Evolutionary conservation across 108 stramenopile genomes (phyloP), one percentile per base, ranked within the genome.

Genomic region (Schizochytrium sp.): DNA sequence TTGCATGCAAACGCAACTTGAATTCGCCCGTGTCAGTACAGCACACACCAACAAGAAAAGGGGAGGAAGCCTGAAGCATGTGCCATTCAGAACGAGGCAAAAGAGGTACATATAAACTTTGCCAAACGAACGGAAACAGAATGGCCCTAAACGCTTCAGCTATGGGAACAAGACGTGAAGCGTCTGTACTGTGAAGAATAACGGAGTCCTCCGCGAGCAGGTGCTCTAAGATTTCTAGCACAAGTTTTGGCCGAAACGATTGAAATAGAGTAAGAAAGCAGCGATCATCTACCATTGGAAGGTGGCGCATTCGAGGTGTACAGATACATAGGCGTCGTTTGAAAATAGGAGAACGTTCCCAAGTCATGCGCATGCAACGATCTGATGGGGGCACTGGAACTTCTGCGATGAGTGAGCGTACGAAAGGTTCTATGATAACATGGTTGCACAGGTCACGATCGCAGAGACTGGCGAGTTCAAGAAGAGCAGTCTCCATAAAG

Each of bases 401-500:
- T 40, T 83, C 76, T 10, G 50, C 53, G 1, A 55, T 83, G 76
- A 83, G 76, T 0, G 76, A 83, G 10, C 76, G 76, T 5, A 83
- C 53, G 40, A 83, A 83, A 40, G 76, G 76, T 28, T 83, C 76
- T 10, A 83, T 49, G 53, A 50, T 55, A 38, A 83, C 76, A 8
- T 55, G 53, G 8, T 17, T 5, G 47, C 76, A 55, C 45, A 83
- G 50, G 76, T 83, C 76, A 10, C 50, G 76, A 49, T 83, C 53
- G 76, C 76, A 83, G 15, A 83, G 76, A 40, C 76, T 55, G 5
- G 50, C 47, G 47, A 83, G 76, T n/a, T 83, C 53, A 1, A 55
- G 38, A 2, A 83, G 76, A 28, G 76, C 76, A 28, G 47, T 83
- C 2, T 83, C 76, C 76, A 83, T 83, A 40, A 83, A 83, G 47